A percentile compares a stretch with the other conserved stretches of the same genome.
Conservation (phyloP, 768 basidiomycete species). For the Suillus placidus region DNA sequence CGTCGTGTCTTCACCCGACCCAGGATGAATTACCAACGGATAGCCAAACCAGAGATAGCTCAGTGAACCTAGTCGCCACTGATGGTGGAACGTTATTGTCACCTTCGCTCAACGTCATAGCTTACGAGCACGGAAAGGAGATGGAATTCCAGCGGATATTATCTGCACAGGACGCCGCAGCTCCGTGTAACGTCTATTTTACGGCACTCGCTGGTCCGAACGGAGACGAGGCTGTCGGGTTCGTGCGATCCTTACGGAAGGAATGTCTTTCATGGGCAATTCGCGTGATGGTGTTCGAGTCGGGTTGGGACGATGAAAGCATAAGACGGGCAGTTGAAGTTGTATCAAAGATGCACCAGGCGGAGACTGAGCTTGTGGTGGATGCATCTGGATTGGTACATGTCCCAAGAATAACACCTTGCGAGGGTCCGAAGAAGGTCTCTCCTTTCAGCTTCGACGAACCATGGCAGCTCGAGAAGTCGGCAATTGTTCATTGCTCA, state of each 20-base stretch:
- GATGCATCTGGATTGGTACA: conserved; percentile 3
- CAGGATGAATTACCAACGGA: neutral
- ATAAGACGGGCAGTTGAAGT: neutral
- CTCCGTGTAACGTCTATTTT: conserved; percentile 30
- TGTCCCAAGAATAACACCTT: conserved; percentile 3
- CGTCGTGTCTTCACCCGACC: neutral
- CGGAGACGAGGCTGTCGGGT: conserved; percentile 35
- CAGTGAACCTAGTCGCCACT: neutral
- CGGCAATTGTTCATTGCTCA: neutral
- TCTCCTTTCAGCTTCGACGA: conserved; percentile 1
- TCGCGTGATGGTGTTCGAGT: conserved; percentile 32
- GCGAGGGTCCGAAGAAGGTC: neutral
- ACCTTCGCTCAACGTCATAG: neutral
- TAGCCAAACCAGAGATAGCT: neutral
- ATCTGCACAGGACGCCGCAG: conserved; percentile 10
- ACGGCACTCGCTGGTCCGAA: conserved; percentile 29
- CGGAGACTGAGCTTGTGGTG: conserved; percentile 3
- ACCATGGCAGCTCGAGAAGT: neutral
- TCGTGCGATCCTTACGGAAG: conserved; percentile 32
- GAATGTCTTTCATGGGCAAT: conserved; percentile 37
- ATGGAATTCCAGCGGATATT: neutral
- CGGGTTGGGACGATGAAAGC: neutral
- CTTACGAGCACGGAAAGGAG: neutral
- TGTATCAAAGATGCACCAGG: neutral
- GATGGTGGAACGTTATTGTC: neutral